phyloP scores from a whole-genome alignment of 257 asterid genomes.

The Capsicum baccatum region DNA sequence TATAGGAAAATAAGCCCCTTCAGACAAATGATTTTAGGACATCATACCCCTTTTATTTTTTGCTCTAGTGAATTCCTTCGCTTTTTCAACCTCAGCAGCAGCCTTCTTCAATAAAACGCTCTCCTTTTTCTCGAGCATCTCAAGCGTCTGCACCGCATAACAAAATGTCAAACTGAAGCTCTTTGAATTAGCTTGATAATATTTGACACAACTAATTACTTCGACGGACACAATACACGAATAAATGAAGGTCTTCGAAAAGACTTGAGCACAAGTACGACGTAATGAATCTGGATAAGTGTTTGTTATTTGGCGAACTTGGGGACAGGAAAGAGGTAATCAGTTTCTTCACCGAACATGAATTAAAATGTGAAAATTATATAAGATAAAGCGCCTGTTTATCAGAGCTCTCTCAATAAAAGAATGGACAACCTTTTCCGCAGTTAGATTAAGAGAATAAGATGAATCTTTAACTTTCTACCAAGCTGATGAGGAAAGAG shows the following conservation, averaged over 20 bases:
- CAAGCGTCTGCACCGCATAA: constrained; percentile 63
- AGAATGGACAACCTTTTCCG: not conserved
- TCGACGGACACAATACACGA: not conserved
- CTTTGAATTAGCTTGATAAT: not conserved
- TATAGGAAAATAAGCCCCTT: constrained; percentile 8
- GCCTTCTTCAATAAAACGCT: constrained; percentile 73
- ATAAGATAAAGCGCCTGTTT: not conserved
- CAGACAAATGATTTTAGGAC: not conserved
- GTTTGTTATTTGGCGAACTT: not conserved
- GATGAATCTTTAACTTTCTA: not conserved
- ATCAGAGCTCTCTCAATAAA: not conserved
- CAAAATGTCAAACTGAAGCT: constrained; percentile 17
- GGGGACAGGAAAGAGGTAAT: not conserved
- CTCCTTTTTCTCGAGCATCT: constrained; percentile 83
- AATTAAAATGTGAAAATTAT: not conserved
- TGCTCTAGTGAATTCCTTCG: constrained; percentile 75
- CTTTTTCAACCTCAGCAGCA: constrained; percentile 71
- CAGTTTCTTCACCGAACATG: not conserved
- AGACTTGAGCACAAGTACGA: not conserved
- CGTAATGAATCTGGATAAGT: not conserved
- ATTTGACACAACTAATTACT: not conserved
- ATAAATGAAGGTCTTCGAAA: not conserved
- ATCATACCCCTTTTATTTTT: constrained; percentile 75
- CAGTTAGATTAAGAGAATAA: not conserved
- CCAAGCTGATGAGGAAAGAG: not conserved